Conservation (phyloP, 129 eudicot species). For the Silybum marianum region DNA sequence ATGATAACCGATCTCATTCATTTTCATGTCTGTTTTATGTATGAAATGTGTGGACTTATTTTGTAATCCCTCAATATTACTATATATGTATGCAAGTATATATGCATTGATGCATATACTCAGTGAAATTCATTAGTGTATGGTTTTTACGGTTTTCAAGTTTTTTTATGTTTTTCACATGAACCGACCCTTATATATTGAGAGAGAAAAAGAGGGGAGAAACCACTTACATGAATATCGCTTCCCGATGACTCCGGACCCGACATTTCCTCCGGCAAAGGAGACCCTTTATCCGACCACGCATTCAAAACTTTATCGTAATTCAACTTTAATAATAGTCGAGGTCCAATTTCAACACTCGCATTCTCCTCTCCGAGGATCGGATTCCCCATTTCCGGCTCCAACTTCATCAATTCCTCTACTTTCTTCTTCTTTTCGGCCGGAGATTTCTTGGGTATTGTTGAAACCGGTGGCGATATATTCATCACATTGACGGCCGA, state of each 20-base stretch:
- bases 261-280: slow-evolving; percentile 61
- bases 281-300: slow-evolving; percentile 69
- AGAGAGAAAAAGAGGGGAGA: no score
- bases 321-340: slow-evolving; percentile 51
- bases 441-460: slow-evolving; percentile 29
- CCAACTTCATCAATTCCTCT: slow-evolving; percentile 31
- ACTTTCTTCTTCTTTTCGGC: slow-evolving; percentile 53
- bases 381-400: slow-evolving; percentile 31
- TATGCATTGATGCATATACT: no score
- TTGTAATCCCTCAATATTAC: no score
- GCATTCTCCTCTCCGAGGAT: slow-evolving; percentile 12
- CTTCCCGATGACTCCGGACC: slow-evolving; percentile 54
- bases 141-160: no score
- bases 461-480: slow-evolving; percentile 35
- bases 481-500: slow-evolving; percentile 55
- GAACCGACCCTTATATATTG: no score
- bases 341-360: slow-evolving; percentile 33
- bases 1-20: no score
- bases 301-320: slow-evolving; percentile 58
- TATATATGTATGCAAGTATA: no score
- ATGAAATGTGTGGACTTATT: no score
- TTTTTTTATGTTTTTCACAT: no score
- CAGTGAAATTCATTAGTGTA: no score
- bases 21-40: no score
- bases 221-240: slow-evolving; percentile 60